Evolutionary conservation across 2,329 filamentous ascomycete species (phyloP), one percentile per base, ranked within the genome.

Genomic region (Corinectria fuckeliana): DNA sequence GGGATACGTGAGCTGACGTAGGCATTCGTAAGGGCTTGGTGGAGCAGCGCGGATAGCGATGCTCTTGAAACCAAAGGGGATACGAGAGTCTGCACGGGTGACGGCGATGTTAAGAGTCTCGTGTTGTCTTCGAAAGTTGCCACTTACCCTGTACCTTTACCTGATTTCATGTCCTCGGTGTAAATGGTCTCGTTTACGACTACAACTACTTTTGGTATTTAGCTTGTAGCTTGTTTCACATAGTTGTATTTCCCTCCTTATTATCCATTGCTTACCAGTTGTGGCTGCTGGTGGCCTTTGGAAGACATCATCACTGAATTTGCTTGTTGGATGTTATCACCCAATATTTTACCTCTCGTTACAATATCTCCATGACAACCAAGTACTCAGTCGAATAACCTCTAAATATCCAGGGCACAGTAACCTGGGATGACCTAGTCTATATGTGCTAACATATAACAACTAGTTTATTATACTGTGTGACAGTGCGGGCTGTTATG

Each of bases 11-110:
- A 39, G 21, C 50, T 26, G 48, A 39, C 44, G 50, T 58, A 25
- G 44, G 28, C 44, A 58, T 58, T 58, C 56, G 56, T 53, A 32
- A 49, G 49, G 20, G 41, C 14, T 26, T 28, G n/a, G 20, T 18
- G n/a, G 28, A 39, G 44, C 28, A 36, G 36, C 26, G 47, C 5
- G 8, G 16, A 16, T 10, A 9, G 32, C 18, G 32, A 45, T 28
- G 5, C 5, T 16, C 23, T 28, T 45, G 5, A 23, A 10, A 5
- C 32, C 9, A n/a, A n/a, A n/a, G 32, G 5, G n/a, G 8, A 2
- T 34, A 7, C 14, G 14, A 26, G 6, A n/a, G 14, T 28, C 18
- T 16, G 13, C 13, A n/a, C 18, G n/a, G n/a, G n/a, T n/a, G n/a
- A n/a, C n/a, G n/a, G n/a, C n/a, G n/a, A n/a, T n/a, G n/a, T n/a